Conservation (phyloP, 2,329 filamentous ascomycete species). For the Xenoacremonium recifei region DNA sequence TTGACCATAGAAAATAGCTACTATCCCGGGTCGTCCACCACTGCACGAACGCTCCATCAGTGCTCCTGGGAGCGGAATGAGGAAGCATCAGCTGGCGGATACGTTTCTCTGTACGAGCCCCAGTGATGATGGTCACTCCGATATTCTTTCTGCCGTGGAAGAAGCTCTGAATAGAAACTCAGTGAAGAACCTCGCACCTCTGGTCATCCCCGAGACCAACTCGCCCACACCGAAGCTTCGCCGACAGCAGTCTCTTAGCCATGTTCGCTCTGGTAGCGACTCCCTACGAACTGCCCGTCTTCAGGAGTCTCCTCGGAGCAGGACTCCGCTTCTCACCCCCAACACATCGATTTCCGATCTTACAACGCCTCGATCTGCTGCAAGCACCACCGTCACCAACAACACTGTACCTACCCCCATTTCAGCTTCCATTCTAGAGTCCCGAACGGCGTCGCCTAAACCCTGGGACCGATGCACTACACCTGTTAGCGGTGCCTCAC, state of each 20-base stretch:
- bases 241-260: constrained; percentile 40
- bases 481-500: constrained; percentile 15
- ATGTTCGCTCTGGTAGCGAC: constrained; percentile 47
- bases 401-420: constrained; percentile 47
- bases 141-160: constrained; percentile 21
- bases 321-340: constrained; percentile 37
- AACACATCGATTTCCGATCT: constrained; percentile 36
- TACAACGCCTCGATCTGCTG: constrained; percentile 44
- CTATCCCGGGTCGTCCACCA: constrained; percentile 64
- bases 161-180: constrained; percentile 18
- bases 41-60: constrained; percentile 64
- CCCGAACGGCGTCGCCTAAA: constrained; percentile 39
- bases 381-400: constrained; percentile 32
- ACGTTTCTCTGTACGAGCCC: constrained; percentile 21
- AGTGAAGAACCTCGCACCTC: constrained; percentile 53
- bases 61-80: constrained; percentile 53
- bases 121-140: constrained; percentile 22
- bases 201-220: constrained; percentile 50
- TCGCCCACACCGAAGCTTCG: constrained; percentile 20
- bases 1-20: constrained; percentile 47
- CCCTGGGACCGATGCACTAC: constrained; percentile 39
- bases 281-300: constrained; percentile 38
- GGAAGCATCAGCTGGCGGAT: constrained; percentile 34
- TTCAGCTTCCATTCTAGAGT: constrained; percentile 46
- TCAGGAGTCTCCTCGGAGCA: constrained; percentile 47